These are phyloP conservation scores for Venturia asperata DNA, from an alignment of 2,329 filamentous ascomycete species.

Conservation along the genomic window DNA sequence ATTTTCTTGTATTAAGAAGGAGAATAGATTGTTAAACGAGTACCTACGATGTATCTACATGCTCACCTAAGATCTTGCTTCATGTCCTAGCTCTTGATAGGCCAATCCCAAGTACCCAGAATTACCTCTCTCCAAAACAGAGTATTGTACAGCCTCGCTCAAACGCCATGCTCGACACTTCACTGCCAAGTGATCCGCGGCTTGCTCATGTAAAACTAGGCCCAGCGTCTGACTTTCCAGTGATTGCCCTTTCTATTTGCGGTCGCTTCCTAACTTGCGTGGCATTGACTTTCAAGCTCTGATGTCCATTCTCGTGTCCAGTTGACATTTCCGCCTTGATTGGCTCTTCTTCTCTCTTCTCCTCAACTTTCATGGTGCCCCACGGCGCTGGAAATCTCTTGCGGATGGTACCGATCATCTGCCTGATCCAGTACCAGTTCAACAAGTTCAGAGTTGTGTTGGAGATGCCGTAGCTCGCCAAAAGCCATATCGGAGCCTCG, in stretches of 20 bases:
- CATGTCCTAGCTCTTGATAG: neutral
- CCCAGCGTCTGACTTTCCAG: neutral
- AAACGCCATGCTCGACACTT: neutral
- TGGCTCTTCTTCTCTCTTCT: constrained; percentile 16
- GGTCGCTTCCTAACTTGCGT: constrained; percentile 16
- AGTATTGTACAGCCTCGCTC: constrained; percentile 3
- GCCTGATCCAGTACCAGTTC: constrained; percentile 80
- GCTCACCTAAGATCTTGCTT: neutral
- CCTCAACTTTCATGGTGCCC: constrained; percentile 34
- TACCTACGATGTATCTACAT: neutral
- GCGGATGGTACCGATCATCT: constrained; percentile 74
- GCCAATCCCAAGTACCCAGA: neutral
- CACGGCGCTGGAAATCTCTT: constrained; percentile 63
- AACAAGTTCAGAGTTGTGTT: constrained; percentile 68
- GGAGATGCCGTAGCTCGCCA: constrained; percentile 57
- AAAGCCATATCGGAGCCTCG: constrained; percentile 57
- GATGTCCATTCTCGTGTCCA: constrained; percentile 13
- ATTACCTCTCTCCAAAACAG: neutral
- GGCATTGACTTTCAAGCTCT: constrained; percentile 18
- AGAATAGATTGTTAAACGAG: neutral
- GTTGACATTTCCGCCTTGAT: constrained; percentile 9
- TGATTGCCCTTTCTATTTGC: constrained; percentile 6
- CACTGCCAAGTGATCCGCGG: neutral
- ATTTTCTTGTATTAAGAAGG: neutral
- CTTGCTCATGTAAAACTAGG: constrained; percentile 1